A percentile compares a stretch with the other conserved stretches of the same genome.
Conservation (phyloP, 331 rosid genomes). For the Saraca asoca region DNA sequence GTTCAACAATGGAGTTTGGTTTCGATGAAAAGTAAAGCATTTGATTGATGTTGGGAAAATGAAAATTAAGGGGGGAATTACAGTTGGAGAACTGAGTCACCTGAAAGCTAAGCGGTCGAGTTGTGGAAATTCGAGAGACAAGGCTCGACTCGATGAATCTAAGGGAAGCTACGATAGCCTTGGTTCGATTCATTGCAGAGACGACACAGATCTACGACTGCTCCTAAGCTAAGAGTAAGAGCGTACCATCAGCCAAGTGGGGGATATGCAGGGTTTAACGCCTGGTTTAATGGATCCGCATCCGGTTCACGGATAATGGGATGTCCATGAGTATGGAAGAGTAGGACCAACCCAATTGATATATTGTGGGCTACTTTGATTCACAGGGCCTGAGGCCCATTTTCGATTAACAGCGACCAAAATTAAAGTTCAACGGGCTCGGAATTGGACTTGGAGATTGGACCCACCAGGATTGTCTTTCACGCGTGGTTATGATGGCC, state of each 20-base stretch:
- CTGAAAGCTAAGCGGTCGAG: constrained; percentile 50
- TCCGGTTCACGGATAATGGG: neutral
- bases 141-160: constrained; percentile 47
- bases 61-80: constrained; percentile 31
- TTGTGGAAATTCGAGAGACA: constrained; percentile 35
- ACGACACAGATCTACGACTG: neutral
- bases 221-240: neutral
- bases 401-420: too few relatives aligned
- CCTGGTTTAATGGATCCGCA: constrained; percentile 12
- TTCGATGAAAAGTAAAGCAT: constrained; percentile 55
- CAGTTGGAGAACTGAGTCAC: constrained; percentile 49
- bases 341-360: too few relatives aligned
- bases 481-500: too few relatives aligned
- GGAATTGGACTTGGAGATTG: too few relatives aligned
- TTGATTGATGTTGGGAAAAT: constrained; percentile 37
- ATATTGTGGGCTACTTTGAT: too few relatives aligned
- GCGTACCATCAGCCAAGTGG: neutral
- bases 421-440: too few relatives aligned
- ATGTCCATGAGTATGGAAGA: too few relatives aligned
- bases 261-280: constrained; percentile 38
- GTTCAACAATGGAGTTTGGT: constrained; percentile 59
- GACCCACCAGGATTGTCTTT: too few relatives aligned
- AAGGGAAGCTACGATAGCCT: constrained; percentile 45
- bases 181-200: constrained; percentile 58
- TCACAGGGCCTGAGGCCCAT: too few relatives aligned